Percentiles rank a stretch among this genome's conserved stretches.
Conservation (phyloP, 306 rosid genomes). For the Dryas octopetala region DNA sequence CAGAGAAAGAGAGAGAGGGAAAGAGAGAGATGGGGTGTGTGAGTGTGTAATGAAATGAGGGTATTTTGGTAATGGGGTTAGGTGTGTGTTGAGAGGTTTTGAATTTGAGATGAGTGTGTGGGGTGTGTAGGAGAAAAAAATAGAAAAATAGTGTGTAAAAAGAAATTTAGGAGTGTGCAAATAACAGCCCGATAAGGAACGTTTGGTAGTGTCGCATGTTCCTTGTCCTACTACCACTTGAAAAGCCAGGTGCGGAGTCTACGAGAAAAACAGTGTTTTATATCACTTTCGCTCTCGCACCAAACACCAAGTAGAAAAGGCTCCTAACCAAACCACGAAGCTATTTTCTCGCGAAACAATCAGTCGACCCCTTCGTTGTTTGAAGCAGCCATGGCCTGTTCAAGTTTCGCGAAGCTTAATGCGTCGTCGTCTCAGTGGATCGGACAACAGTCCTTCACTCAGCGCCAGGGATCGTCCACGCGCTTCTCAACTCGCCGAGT, state of each 20-base stretch:
- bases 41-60: too few species aligned
- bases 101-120: too few species aligned
- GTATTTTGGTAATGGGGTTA: too few species aligned
- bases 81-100: too few species aligned
- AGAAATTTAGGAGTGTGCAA: too few species aligned
- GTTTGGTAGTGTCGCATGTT: slow-evolving; percentile 29
- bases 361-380: slow-evolving; percentile 10
- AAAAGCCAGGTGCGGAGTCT: slow-evolving; percentile 25
- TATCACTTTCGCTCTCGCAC: background rate
- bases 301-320: background rate
- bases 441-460: slow-evolving; percentile 59
- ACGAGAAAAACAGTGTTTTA: slow-evolving; percentile 23
- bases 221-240: slow-evolving; percentile 9
- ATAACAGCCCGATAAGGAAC: too few species aligned
- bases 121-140: too few species aligned
- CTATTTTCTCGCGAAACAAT: slow-evolving; percentile 3
- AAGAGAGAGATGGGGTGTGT: too few species aligned
- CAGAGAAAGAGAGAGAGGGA: too few species aligned
- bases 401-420: slow-evolving; percentile 60
- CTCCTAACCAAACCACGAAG: background rate
- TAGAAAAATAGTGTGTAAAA: too few species aligned
- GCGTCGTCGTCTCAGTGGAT: slow-evolving; percentile 72
- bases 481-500: slow-evolving; percentile 48
- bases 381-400: slow-evolving; percentile 62
- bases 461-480: slow-evolving; percentile 54